Conservation (phyloP, 2,329 filamentous ascomycete species). For the Fusarium goolgardi region DNA sequence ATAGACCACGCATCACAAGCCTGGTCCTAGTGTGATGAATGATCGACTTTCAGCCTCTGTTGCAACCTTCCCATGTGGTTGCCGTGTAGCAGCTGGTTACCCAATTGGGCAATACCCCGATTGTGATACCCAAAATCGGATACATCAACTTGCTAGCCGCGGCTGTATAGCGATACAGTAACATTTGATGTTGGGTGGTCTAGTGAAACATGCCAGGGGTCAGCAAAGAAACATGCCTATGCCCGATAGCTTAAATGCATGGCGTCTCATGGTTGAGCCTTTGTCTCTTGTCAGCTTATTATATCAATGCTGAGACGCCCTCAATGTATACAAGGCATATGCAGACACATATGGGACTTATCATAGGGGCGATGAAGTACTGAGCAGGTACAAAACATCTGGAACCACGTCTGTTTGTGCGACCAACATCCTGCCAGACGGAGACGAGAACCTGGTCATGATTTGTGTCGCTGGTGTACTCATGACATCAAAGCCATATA, state of each 20-base stretch:
- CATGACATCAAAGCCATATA: not conserved
- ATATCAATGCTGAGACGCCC: conserved; percentile 10
- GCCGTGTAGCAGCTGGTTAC: conserved; percentile 24
- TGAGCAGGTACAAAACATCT: not conserved
- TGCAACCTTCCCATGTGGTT: conserved; percentile 33
- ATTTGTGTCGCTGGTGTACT: not conserved
- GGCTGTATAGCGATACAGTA: conserved; percentile 10
- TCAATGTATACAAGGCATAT: not conserved
- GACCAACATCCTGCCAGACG: not conserved
- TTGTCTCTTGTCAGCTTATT: conserved; percentile 21
- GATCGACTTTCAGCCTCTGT: conserved; percentile 29
- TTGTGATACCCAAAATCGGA: conserved; percentile 33
- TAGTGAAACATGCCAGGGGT: conserved; percentile 21
- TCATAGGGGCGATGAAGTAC: not conserved
- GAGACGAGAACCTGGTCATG: not conserved
- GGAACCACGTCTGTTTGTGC: not conserved
- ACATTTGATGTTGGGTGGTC: conserved; percentile 16
- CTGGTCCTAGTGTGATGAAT: conserved; percentile 26
- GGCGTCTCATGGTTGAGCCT: conserved; percentile 11
- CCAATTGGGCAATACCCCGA: conserved; percentile 36
- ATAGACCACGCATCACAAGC: conserved; percentile 13
- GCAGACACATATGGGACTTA: not conserved
- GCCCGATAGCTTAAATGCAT: conserved; percentile 21
- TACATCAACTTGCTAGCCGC: conserved; percentile 22
- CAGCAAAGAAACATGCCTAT: conserved; percentile 1